Evolutionary conservation across 2,329 filamentous ascomycete species (phyloP).

Genomic region (Rutstroemia sp.): DNA sequence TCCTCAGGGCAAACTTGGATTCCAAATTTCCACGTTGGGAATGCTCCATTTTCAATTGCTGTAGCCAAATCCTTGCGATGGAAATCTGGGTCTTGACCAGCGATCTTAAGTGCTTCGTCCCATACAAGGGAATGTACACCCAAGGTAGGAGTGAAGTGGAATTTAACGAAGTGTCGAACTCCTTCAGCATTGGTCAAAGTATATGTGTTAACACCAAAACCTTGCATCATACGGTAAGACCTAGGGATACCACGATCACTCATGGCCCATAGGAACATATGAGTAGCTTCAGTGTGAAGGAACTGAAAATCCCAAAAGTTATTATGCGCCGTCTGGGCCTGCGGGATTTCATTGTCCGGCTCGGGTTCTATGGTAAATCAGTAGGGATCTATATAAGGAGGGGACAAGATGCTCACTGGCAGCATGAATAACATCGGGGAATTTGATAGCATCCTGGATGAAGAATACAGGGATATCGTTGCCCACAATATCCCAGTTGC

Average conservation of each 20-base stretch:
- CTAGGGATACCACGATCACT: constrained; percentile 66
- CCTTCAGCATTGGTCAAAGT: constrained; percentile 53
- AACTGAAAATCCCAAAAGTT: constrained; percentile 72
- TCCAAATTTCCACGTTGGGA: constrained; percentile 73
- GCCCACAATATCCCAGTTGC: constrained; percentile 68
- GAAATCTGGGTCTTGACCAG: constrained; percentile 71
- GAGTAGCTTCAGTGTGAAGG: constrained; percentile 62
- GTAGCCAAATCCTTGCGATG: constrained; percentile 71
- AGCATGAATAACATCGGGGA: constrained; percentile 57
- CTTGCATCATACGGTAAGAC: constrained; percentile 79
- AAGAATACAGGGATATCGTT: constrained; percentile 74
- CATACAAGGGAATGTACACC: constrained; percentile 66
- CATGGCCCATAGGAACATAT: constrained; percentile 78
- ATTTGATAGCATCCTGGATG: constrained; percentile 69
- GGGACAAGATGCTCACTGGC: constrained; percentile 21
- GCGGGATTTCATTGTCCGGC: constrained; percentile 62
- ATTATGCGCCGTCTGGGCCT: constrained; percentile 64
- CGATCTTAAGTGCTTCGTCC: constrained; percentile 61
- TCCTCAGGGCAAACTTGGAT: constrained; percentile 71
- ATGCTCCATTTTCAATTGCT: constrained; percentile 64
- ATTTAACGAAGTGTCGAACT: constrained; percentile 42
- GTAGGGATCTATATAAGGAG: constrained; percentile 8
- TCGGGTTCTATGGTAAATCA: constrained; percentile 51
- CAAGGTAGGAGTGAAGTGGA: constrained; percentile 66
- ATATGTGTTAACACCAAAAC: constrained; percentile 77